A percentile compares a stretch with the other conserved stretches of the same genome.
These are phyloP conservation scores for Syzygium syzygioides DNA, from an alignment of 441 rosid genomes.

Conservation along the genomic window DNA sequence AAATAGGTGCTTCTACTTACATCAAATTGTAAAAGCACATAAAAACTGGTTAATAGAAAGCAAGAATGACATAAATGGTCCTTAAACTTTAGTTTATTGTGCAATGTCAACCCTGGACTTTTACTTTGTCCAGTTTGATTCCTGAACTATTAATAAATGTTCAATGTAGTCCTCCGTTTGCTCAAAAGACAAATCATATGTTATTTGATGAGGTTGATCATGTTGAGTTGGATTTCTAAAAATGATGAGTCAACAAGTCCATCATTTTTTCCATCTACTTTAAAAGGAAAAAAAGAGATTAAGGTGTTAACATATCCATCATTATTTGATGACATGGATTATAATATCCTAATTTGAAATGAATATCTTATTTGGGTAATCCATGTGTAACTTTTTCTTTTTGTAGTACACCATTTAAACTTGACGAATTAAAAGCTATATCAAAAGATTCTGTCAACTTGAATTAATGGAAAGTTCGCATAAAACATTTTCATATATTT, in stretches of 20 bases:
- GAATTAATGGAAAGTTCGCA: not conserved
- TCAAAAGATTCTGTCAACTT: not conserved
- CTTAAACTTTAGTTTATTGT: not conserved
- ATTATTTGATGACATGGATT: not conserved
- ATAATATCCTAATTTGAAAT: not conserved
- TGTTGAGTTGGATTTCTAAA: not conserved
- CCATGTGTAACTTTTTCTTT: not conserved
- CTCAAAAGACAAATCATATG: not conserved
- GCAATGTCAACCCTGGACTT: not conserved
- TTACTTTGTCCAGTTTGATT: not conserved
- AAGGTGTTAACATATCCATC: not conserved
- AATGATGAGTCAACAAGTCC: not conserved
- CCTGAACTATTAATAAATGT: not conserved
- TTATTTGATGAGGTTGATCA: not conserved
- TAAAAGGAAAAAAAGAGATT: not conserved
- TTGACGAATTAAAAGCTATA: not conserved
- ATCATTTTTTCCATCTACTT: not conserved
- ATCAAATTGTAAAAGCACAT: not conserved
- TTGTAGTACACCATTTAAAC: not conserved
- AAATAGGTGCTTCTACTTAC: not conserved
- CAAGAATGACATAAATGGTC: not conserved
- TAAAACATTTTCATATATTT: not conserved
- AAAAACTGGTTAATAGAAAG: not conserved
- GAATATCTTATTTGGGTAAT: not conserved
- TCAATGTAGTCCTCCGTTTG: not conserved